Base-by-base conservation (phyloP, 108 stramenopile species). In the Asterionellopsis glacialis region DNA sequence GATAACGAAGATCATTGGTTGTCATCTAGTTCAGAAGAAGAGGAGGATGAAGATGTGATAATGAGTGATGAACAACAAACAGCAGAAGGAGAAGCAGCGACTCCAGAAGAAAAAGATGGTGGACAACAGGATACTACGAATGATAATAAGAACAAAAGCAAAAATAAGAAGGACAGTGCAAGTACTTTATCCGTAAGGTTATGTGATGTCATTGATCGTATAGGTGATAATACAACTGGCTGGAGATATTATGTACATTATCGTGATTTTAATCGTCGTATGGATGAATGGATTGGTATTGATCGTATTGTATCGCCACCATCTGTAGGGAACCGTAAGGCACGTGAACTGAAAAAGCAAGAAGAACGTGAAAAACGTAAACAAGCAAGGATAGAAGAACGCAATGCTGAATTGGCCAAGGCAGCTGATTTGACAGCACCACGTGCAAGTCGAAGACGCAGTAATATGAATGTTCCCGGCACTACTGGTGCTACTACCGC, bases 171-270 rank as follows among this genome's bases (percentile, higher is more conserved):
- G 24, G 47, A 48, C 9, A 48, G 47, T 48, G 2, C 19, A 48
- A 16, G 21, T 48, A 21, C 19, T 21, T 4, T 55, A 12, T 63
- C 65, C 6, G 71, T 90, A 7, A 72, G 82, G 44, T 80, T 93
- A 38, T 87, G 85, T 41, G 92, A 93, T 56, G 66, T 93, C 49
- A 93, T 93, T 55, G 92, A 93, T 77, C 80, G 92, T 14, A 75
- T 77, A 1, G 68, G 79, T 7, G 41, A 67, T 1, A 47, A 64
- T n/a, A 60, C 55, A 18, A 15, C 52, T 45, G 22, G 54, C 57
- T 94, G 84, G 86, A 68, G 76, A 38, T 98, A 97, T 68, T 98
- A 98, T 75, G 87, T 99, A 13, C 98, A 99, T 62, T 99, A 96
- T 64, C 80, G 87, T 28, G 93, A 97, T 49, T 94, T 97, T 55